Evolutionary conservation across 148 eudicot genomes (phyloP).

Genomic region (Linanthus parryae): DNA sequence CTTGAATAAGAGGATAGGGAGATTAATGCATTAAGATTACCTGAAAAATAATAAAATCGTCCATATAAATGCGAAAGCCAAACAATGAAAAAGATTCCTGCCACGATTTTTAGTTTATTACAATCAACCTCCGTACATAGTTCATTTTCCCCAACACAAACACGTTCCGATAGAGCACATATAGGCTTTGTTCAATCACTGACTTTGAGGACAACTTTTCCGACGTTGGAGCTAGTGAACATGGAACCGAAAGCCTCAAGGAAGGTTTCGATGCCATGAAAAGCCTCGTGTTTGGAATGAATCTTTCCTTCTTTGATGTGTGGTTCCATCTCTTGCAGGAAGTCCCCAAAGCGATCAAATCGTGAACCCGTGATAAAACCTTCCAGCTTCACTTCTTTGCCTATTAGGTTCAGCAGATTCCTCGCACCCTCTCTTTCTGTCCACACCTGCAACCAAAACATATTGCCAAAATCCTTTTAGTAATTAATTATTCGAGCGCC

Average conservation of each 20-base stretch:
- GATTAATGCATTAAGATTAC: too few relatives aligned
- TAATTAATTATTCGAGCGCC: not conserved
- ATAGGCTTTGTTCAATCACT: too few relatives aligned
- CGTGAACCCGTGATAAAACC: constrained; percentile 21
- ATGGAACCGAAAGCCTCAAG: constrained; percentile 22
- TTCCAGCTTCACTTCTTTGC: constrained; percentile 32
- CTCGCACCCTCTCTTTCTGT: constrained; percentile 37
- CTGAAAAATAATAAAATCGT: too few relatives aligned
- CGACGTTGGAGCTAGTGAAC: constrained; percentile 28
- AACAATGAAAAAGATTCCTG: too few relatives aligned
- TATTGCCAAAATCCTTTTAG: not conserved
- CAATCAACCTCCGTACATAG: too few relatives aligned
- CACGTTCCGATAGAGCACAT: too few relatives aligned
- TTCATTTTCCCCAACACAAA: too few relatives aligned
- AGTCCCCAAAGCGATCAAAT: constrained; percentile 12
- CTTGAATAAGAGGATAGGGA: too few relatives aligned
- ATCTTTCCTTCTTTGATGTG: constrained; percentile 24
- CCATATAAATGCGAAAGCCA: too few relatives aligned
- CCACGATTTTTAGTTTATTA: too few relatives aligned
- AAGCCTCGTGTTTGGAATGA: constrained; percentile 16
- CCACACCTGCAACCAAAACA: constrained; percentile 12
- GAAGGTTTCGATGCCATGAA: constrained; percentile 26
- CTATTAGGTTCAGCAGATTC: too few relatives aligned
- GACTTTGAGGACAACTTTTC: constrained; percentile 31
- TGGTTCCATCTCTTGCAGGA: constrained; percentile 21